Evolutionary conservation across 768 basidiomycete species (phyloP).

Genomic region (Tylopilus subfusipes): DNA sequence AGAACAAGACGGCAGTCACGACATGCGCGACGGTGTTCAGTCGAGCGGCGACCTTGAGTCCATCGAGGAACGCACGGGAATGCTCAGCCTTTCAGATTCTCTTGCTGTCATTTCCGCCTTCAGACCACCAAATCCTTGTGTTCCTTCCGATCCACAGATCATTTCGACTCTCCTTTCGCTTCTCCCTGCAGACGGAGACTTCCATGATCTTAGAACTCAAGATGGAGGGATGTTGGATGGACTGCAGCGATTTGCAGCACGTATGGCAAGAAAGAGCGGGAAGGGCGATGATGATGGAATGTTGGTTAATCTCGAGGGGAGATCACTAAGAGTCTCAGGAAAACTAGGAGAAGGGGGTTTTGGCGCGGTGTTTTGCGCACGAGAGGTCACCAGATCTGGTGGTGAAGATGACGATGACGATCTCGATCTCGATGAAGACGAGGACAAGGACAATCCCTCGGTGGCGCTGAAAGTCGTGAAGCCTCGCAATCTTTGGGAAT

Average conservation of each 20-base stretch:
- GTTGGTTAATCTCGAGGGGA: slow-evolving; percentile 58
- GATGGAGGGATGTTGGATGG: slow-evolving; percentile 59
- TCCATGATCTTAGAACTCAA: slow-evolving; percentile 53
- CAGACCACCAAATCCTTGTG: slow-evolving; percentile 82
- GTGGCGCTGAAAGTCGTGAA: slow-evolving; percentile 91
- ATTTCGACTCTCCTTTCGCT: slow-evolving; percentile 61
- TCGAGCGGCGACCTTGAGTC: slow-evolving; percentile 16
- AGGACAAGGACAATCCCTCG: slow-evolving; percentile 51
- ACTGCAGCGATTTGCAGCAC: slow-evolving; percentile 70
- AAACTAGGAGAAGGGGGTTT: slow-evolving; percentile 98
- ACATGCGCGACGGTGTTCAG: slow-evolving; percentile 8
- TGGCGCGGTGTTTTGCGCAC: slow-evolving; percentile 89
- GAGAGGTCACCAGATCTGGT: slow-evolving; percentile 45
- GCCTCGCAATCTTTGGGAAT: slow-evolving; percentile 91
- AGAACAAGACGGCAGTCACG: slow-evolving; percentile 13
- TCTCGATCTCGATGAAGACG: slow-evolving; percentile 45
- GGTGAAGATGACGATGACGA: slow-evolving; percentile 42
- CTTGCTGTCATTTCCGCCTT: slow-evolving; percentile 60
- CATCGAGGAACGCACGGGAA: slow-evolving; percentile 60
- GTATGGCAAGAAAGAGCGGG: slow-evolving; percentile 31
- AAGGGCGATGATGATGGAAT: slow-evolving; percentile 41
- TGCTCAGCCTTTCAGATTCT: slow-evolving; percentile 62
- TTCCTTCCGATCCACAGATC: slow-evolving; percentile 72
- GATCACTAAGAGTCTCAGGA: slow-evolving; percentile 65
- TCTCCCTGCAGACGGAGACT: slow-evolving; percentile 57